Evolutionary conservation across 2,329 filamentous ascomycete genomes (phyloP).

Genomic region (Xylaria sp.): DNA sequence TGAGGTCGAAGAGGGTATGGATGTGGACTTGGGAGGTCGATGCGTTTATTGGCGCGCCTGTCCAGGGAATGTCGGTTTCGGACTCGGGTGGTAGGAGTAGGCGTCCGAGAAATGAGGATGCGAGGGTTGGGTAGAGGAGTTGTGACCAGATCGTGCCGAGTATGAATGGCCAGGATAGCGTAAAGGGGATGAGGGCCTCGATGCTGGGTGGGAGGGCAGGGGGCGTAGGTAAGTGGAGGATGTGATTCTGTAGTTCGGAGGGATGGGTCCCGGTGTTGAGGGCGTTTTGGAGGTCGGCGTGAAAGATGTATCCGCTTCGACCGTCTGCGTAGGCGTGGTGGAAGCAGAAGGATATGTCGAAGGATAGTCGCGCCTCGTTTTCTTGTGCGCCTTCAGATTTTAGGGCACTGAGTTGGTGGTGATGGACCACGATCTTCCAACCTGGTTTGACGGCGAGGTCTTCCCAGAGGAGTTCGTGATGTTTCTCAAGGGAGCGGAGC

Average conservation of each 20-base stretch:
- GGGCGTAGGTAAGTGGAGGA: constrained; percentile 31
- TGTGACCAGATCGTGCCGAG: constrained; percentile 17
- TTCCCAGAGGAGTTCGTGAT: constrained; percentile 39
- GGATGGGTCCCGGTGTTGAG: constrained; percentile 30
- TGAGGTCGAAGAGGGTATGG: constrained; percentile 36
- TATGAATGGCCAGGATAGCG: constrained; percentile 19
- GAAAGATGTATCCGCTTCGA: constrained; percentile 44
- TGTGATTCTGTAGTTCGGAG: constrained; percentile 19
- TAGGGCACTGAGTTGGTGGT: constrained; percentile 14
- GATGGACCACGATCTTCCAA: constrained; percentile 43
- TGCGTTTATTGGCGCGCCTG: constrained; percentile 34
- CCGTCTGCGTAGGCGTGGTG: constrained; percentile 53
- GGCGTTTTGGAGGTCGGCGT: constrained; percentile 41
- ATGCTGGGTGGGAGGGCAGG: constrained; percentile 36
- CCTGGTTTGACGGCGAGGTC: constrained; percentile 38
- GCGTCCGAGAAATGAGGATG: constrained; percentile 35
- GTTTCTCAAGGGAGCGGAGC: constrained; percentile 32
- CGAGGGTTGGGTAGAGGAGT: constrained; percentile 35
- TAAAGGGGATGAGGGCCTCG: constrained; percentile 39
- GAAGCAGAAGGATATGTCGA: constrained; percentile 44
- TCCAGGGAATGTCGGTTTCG: constrained; percentile 34
- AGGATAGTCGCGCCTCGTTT: constrained; percentile 13
- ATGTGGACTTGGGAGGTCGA: constrained; percentile 36
- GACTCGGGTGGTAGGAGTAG: constrained; percentile 8
- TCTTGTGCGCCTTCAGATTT: background rate